Evolutionary conservation across 2,329 filamentous ascomycete genomes (phyloP).

Genomic region (Microdochium bolleyi): DNA sequence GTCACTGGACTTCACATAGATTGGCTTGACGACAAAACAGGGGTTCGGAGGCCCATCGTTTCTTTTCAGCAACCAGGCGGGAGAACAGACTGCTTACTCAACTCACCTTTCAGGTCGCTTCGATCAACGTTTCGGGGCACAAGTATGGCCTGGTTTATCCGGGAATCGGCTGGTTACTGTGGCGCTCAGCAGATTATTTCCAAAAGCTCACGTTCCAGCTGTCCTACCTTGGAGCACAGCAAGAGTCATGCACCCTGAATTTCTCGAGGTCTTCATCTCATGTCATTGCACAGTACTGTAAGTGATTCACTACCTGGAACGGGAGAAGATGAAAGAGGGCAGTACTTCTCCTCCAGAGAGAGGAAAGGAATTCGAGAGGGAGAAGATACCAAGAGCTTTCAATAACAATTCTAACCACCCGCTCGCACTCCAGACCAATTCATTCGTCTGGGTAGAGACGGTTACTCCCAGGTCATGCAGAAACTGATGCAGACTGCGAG

Average conservation of each 20-base stretch:
- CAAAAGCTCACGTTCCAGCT: conserved; percentile 64
- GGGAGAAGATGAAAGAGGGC: too few species aligned
- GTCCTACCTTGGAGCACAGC: conserved; percentile 60
- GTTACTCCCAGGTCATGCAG: background rate
- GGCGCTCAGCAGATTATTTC: conserved; percentile 51
- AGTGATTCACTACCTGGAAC: conserved; percentile 63
- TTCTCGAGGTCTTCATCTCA: conserved; percentile 65
- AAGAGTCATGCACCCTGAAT: conserved; percentile 63
- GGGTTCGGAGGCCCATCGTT: too few species aligned
- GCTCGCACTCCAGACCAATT: background rate
- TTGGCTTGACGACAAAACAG: too few species aligned
- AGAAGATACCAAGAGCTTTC: background rate
- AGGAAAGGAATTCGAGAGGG: background rate
- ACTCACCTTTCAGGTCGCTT: too few species aligned
- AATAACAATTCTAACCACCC: background rate
- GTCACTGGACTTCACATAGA: too few species aligned
- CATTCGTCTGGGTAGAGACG: background rate
- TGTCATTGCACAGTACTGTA: conserved; percentile 65
- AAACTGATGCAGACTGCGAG: background rate
- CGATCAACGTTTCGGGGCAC: conserved; percentile 58
- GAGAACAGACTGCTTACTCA: too few species aligned
- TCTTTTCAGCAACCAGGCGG: too few species aligned
- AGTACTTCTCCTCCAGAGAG: conserved; percentile 49
- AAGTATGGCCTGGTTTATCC: conserved; percentile 52
- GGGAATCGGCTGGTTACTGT: conserved; percentile 64